Evolutionary conservation across 148 eudicot genomes (phyloP).

Genomic region (Rheum nobile): DNA sequence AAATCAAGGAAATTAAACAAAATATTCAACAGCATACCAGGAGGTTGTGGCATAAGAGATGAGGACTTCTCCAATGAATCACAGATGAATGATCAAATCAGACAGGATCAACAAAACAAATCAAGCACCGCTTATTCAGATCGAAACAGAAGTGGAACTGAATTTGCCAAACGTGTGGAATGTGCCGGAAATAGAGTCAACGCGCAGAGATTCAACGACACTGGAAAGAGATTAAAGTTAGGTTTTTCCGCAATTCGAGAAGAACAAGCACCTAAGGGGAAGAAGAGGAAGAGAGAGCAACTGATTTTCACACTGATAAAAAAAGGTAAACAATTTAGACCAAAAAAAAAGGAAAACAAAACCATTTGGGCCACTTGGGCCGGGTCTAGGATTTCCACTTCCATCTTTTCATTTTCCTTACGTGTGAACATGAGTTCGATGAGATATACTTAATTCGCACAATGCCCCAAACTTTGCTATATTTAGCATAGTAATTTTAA

Average conservation of each 20-base stretch:
- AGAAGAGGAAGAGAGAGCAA: neutral
- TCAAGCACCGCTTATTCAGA: neutral
- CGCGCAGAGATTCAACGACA: neutral
- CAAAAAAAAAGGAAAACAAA: neutral
- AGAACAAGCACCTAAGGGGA: neutral
- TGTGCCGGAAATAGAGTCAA: neutral
- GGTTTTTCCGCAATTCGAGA: neutral
- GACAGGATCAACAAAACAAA: neutral
- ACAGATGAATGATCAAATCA: conserved; percentile 2
- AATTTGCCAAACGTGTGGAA: neutral
- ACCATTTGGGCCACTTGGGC: neutral
- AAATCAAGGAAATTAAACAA: neutral
- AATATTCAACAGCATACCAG: neutral
- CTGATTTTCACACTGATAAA: conserved; percentile 1
- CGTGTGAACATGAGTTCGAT: no score
- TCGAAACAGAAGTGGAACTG: neutral
- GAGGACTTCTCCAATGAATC: neutral
- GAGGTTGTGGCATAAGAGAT: neutral
- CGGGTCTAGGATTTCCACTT: neutral
- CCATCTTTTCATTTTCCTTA: no score
- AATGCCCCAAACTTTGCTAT: no score
- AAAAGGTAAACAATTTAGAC: neutral
- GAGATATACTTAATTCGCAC: no score
- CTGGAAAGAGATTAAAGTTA: neutral
- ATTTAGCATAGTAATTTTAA: no score